phyloP scores from a whole-genome alignment of 192 early-diverging fungal species.

The Radiomyces spectabilis region DNA sequence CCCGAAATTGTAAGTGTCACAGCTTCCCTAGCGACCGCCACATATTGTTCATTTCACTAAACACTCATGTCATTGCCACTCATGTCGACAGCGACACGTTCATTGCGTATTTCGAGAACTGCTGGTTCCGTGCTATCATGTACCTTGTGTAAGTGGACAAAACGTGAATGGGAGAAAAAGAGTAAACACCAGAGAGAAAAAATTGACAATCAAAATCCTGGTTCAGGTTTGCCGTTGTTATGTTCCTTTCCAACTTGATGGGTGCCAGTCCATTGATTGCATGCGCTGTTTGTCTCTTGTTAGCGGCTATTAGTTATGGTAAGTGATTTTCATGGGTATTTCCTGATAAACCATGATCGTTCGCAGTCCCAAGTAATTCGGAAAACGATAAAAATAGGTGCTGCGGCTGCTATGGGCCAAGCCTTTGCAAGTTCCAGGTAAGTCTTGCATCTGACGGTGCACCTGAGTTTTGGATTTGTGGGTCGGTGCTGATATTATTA shows the following conservation, averaged over 20 bases:
- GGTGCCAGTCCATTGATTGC: constrained; percentile 20
- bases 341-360: too few species aligned
- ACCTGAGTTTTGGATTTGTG: too few species aligned
- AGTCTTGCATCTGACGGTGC: too few species aligned
- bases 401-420: too few species aligned
- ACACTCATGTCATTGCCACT: background rate
- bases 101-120: constrained; percentile 34
- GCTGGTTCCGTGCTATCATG: constrained; percentile 28
- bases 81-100: constrained; percentile 23
- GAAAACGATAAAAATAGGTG: too few species aligned
- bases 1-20: constrained; percentile 27
- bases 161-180: background rate
- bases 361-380: too few species aligned
- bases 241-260: background rate
- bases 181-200: background rate
- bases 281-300: constrained; percentile 23
- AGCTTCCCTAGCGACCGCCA: background rate
- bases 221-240: background rate
- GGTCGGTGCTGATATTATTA: too few species aligned
- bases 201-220: background rate
- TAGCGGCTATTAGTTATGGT: constrained; percentile 34
- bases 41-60: background rate
- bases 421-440: too few species aligned
- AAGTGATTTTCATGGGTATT: too few species aligned
- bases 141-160: constrained; percentile 30